Base-by-base conservation (phyloP, 176 grass and related monocot genomes). In the Tillandsia fasciculata region DNA sequence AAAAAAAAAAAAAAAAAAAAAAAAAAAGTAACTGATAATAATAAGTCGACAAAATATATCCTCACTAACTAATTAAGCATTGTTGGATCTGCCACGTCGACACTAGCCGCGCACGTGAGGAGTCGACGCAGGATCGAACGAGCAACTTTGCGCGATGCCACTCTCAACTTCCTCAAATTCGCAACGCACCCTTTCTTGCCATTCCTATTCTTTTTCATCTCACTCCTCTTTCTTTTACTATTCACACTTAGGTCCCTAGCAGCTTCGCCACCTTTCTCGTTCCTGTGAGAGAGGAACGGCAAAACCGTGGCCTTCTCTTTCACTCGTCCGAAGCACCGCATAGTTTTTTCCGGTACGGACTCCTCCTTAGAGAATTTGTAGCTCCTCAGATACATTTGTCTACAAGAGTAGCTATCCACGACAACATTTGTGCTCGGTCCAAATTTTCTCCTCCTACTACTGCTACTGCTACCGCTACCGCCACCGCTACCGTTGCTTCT, bases 321-420 rank as follows among this genome's bases (percentile, higher is more conserved):
- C 42, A 93, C 77, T 48, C 74, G 85, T 63, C 79, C 77, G 57
- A 99, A 69, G 72, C 82, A 93, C 9, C 84, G 79, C 54, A 87
- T 84, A 26, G 89, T 99, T 78, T 88, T 88, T 76, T 99, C 82
- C 0, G 89, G 94, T 15, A 93, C 77, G 15, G 58, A 90, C 79
- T 99, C 94, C 84, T 90, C 80, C 80, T 75, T 99, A 56, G 94
- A 93, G 80, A 99, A 99, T 27, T 87, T 99, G 85, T 99, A 99
- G 72, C 94, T 99, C 53, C 94, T 82, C 29, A 99, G 85, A 63
- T 93, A 99, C 69, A 93, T 85, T 82, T 99, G 94, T 63, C 94
- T 75, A 69, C 94, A 99, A 52, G 89, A 99, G 84, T 87, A 99
- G 80, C 89, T 87, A 67, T 99, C 94, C 72, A 99, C 94, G 24